Evolutionary conservation across 2,329 filamentous ascomycete genomes (phyloP).

Genomic region (Xylariomycetidae sp.): DNA sequence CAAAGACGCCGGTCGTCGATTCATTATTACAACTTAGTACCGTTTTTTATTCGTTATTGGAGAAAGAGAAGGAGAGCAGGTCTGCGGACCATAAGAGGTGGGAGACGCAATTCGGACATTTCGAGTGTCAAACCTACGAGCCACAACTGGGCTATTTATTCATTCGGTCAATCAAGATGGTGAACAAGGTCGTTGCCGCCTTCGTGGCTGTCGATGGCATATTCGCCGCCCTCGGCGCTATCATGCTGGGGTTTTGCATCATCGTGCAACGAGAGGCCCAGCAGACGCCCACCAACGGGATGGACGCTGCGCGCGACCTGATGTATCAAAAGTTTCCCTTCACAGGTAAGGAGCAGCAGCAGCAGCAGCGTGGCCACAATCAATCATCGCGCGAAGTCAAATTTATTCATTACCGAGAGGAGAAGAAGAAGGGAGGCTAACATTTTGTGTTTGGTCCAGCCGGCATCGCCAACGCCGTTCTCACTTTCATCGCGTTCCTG

Average conservation of each 20-base stretch:
- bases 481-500: slow-evolving; percentile 68
- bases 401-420: too few relatives aligned
- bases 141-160: too few relatives aligned
- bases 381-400: too few relatives aligned
- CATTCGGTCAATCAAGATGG: slow-evolving; percentile 37
- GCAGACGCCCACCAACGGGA: slow-evolving; percentile 39
- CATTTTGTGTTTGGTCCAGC: slow-evolving; percentile 34
- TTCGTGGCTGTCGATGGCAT: slow-evolving; percentile 45
- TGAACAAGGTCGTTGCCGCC: slow-evolving; percentile 49
- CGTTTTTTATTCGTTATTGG: slow-evolving; percentile 12
- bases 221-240: slow-evolving; percentile 48
- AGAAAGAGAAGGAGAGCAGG: slow-evolving; percentile 9
- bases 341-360: slow-evolving; percentile 29
- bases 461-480: slow-evolving; percentile 66
- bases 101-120: too few relatives aligned
- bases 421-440: neutral
- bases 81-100: slow-evolving; percentile 12
- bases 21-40: slow-evolving; percentile 7
- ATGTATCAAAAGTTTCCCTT: slow-evolving; percentile 51
- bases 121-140: too few relatives aligned
- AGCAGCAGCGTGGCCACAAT: neutral
- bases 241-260: slow-evolving; percentile 52
- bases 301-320: slow-evolving; percentile 45
- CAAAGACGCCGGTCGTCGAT: slow-evolving; percentile 36
- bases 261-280: slow-evolving; percentile 44